Evolutionary conservation across 768 basidiomycete species (phyloP), one percentile per base, ranked within the genome.

Genomic region (Trametes gibbosa): DNA sequence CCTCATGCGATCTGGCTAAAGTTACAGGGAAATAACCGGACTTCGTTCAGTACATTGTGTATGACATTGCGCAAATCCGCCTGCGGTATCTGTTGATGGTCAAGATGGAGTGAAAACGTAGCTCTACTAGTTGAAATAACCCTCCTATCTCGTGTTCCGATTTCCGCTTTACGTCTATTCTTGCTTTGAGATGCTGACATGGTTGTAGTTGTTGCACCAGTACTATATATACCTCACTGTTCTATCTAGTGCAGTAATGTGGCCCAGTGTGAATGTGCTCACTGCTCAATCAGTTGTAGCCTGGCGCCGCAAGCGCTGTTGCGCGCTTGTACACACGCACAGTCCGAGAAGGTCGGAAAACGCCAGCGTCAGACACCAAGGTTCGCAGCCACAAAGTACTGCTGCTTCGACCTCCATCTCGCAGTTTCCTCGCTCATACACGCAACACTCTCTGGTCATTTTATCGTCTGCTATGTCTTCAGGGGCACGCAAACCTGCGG

Each of bases 401-500:
- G 43, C 43, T 45, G 43, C 5, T 32, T 32, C 29, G 10, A 10
- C 29, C 10, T 35, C 5, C 2, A 34, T 12, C 32, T 16, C 14
- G 8, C 35, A 25, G 14, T 40, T 27, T 25, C 21, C 6, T 24
- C 24, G 23, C 16, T 40, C 40, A 12, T 40, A 6, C 4, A n/a
- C 17, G 1, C 16, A 16, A 5, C 10, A 4, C 7, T n/a, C 21
- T 1, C 35, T 27, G 16, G 17, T n/a, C 7, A 10, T 40, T 3
- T 9, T 39, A 1, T 14, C 12, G 35, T 16, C 19, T 16, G 10
- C 8, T 3, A 63, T 63, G 62, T 63, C 63, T 21, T 25, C 68
- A 12, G 62, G 60, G 0, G 50, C 72, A 17, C 80, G 85, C 59
- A 92, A 92, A 65, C 82, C 84, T 59, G 90, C 90, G 8, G 84